A percentile compares a stretch with the other conserved stretches of the same genome.
These are phyloP conservation scores for Sclerotinia trifoliorum DNA, from an alignment of 2,329 filamentous ascomycete species.

Conservation along the genomic window DNA sequence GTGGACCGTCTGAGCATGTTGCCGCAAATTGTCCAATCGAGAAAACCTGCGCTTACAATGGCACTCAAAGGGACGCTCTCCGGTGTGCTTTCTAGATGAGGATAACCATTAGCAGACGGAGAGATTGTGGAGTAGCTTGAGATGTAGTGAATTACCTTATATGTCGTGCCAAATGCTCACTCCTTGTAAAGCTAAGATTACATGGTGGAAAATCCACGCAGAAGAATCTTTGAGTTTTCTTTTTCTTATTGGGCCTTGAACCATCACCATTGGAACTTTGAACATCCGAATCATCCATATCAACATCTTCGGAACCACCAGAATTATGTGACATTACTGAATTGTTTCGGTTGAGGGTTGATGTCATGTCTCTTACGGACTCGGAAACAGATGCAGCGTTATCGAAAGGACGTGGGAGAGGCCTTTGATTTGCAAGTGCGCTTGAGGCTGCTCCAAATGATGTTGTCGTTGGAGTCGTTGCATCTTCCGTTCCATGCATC, in stretches of 20 bases:
- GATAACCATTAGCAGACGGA: background rate
- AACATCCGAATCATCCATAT: conserved; percentile 66
- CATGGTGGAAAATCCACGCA: conserved; percentile 95
- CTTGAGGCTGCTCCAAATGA: conserved; percentile 44
- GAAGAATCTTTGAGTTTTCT: conserved; percentile 94
- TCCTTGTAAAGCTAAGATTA: conserved; percentile 90
- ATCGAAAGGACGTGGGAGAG: conserved; percentile 53
- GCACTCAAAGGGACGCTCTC: conserved; percentile 93
- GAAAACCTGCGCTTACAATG: conserved; percentile 94
- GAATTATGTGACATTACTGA: conserved; percentile 63
- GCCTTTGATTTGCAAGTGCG: conserved; percentile 50
- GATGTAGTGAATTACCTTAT: conserved; percentile 63
- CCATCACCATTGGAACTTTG: conserved; percentile 62
- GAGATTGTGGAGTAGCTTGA: conserved; percentile 27
- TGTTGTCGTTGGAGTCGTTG: conserved; percentile 63
- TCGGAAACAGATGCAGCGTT: conserved; percentile 50
- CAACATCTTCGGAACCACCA: conserved; percentile 65
- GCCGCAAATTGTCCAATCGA: conserved; percentile 87
- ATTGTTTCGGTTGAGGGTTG: conserved; percentile 51
- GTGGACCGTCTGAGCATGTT: conserved; percentile 97
- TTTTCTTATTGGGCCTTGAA: conserved; percentile 81
- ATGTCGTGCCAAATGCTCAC: conserved; percentile 91
- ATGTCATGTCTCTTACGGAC: conserved; percentile 45
- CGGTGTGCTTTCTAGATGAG: conserved; percentile 79
- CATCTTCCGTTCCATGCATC: conserved; percentile 45